phyloP scores from a whole-genome alignment of 371 early-diverging fungal species.

The Gilbertella persicaria region DNA sequence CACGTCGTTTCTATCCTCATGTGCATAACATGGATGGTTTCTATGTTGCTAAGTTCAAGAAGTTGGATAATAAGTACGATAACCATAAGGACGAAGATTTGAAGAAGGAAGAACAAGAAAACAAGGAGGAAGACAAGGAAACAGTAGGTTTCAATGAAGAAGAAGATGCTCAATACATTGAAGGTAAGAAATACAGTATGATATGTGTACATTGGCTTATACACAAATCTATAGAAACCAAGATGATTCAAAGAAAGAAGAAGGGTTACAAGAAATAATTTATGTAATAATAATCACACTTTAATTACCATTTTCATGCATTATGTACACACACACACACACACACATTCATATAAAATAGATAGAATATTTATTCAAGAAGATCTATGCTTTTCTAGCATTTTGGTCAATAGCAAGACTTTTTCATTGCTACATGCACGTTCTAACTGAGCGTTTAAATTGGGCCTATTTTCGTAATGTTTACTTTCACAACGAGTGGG shows the following conservation, averaged over 20 bases:
- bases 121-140: conserved; percentile 29
- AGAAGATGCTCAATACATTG: conserved; percentile 68
- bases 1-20: conserved; percentile 97
- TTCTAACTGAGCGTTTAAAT: conserved; percentile 16
- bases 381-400: conserved; percentile 7
- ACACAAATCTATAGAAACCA: conserved; percentile 7
- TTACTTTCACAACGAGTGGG: conserved; percentile 19
- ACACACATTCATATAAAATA: background rate
- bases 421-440: conserved; percentile 17
- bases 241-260: conserved; percentile 10
- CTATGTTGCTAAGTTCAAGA: conserved; percentile 97
- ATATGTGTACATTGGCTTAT: conserved; percentile 1
- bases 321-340: too few relatives aligned
- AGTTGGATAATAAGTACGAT: conserved; percentile 73
- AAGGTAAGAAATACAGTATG: conserved; percentile 34
- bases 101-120: conserved; percentile 15
- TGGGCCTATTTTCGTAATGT: conserved; percentile 16
- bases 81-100: conserved; percentile 44
- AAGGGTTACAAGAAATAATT: conserved; percentile 10
- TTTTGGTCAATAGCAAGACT: conserved; percentile 13
- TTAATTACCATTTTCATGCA: too few relatives aligned
- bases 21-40: conserved; percentile 99
- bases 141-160: conserved; percentile 64
- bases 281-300: too few relatives aligned
- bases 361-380: background rate